phyloP scores from a whole-genome alignment of 371 early-diverging fungal species.

The Mortierella sp. region DNA sequence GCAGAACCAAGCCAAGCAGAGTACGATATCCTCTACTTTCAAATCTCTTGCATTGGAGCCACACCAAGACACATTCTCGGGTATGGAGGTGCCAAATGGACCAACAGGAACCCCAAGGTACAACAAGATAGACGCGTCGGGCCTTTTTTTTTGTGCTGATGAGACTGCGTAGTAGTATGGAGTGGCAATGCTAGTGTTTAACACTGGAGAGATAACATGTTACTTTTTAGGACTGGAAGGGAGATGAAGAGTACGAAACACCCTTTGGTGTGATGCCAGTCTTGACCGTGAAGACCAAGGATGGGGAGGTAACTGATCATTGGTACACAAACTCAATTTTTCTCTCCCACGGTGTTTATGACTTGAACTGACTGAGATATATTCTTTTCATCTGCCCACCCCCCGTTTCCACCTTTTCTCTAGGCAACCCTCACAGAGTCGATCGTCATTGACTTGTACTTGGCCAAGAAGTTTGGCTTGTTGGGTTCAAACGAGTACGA shows the following conservation, averaged over 20 bases:
- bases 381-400: too few relatives aligned
- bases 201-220: too few relatives aligned
- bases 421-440: conserved; percentile 15
- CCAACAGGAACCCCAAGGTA: conserved; percentile 3
- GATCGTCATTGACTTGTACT: conserved; percentile 14
- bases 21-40: conserved; percentile 16
- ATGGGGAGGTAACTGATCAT: neutral
- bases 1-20: neutral
- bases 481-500: conserved; percentile 21
- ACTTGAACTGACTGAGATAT: neutral
- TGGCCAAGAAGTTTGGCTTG: conserved; percentile 18
- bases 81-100: conserved; percentile 19
- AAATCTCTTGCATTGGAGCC: conserved; percentile 17
- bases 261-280: conserved; percentile 19
- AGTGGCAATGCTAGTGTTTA: too few relatives aligned
- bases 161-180: too few relatives aligned
- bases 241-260: neutral
- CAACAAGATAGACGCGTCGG: too few relatives aligned
- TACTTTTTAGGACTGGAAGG: conserved; percentile 5
- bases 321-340: too few relatives aligned
- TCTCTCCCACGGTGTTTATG: neutral
- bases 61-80: conserved; percentile 12
- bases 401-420: neutral
- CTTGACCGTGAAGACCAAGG: conserved; percentile 4
- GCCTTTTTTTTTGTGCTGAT: too few relatives aligned